Evolutionary conservation across 2,329 filamentous ascomycete genomes (phyloP), one percentile per base, ranked within the genome.

Genomic region (Hymenoscyphus infarciens): DNA sequence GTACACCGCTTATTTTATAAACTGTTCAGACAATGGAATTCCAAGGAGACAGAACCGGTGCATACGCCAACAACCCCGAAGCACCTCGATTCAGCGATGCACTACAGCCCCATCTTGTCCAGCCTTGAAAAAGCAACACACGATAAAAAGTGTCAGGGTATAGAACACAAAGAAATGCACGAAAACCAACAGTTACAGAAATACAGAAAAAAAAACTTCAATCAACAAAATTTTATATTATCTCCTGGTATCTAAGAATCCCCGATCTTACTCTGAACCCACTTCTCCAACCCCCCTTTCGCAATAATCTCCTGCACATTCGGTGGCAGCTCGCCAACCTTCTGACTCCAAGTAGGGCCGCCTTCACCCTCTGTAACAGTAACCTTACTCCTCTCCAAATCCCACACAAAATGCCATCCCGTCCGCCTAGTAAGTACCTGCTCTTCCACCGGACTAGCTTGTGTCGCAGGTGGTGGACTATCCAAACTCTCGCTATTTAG

Each of bases 271-370:
- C 61, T 39, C 61, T 71, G 71, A 1, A 95, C 89, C 92, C 91
- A 96, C 66, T 87, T 88, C 80, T 93, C 90, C 64, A 96, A 73
- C 0, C 92, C 92, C 2, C 91, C 91, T 57, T 82, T 76, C 0
- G 90, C 88, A 70, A 94, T 91, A 62, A 94, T 92, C 72, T 90
- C 90, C 75, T 97, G 92, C 61, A 97, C 89, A 72, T 94, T 96
- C 0, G 89, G 86, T 15, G 91, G 90, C 66, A 96, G 74, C 79
- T 95, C 89, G 7, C 90, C 90, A 0, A 96, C 91, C 77, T 89
- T 91, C 73, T 95, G 84, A 58, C 81, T 88, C 92, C 91, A 97
- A 42, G 77, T 83, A 61, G 81, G 74, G 1, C 89, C 90, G 55
- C 81, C 81, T 61, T 85, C 77, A 1, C 87, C 87, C 77, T 96